Evolutionary conservation across 805 yeast genomes (phyloP), one percentile per base, ranked within the genome.

Genomic region (Schizosaccharomyces octosporus): DNA sequence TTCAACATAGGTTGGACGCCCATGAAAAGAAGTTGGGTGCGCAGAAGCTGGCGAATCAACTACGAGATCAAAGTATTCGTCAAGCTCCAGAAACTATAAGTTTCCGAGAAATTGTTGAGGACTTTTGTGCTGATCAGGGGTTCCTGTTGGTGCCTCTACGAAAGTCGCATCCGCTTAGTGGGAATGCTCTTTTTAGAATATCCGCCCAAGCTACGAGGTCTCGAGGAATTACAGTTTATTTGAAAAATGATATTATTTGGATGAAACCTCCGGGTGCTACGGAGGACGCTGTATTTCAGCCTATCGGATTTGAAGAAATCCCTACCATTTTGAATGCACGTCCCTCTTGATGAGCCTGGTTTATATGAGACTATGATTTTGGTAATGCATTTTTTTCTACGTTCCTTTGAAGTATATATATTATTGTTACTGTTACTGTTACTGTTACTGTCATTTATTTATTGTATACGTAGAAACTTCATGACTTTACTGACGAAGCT

Each of bases 201-300:
- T 68, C 74, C 4, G 66, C 68, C 32, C 66, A 71, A 59, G 64
- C 70, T 0, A 62, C 58, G 5, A 76, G 77, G 7, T 68, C 66
- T 29, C 69, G 65, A 4, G 73, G 75, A 0, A 15, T 75, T 48
- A 15, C 65, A 48, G 74, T 79, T 17, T 85, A 79, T 64, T 75
- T 85, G 5, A 77, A 78, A 43, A 81, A 82, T 57, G 89, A 87
- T 65, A 82, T 85, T 1, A 65, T 87, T 29, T 87, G 80, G 78
- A 67, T 79, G 17, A 69, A 71, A 45, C 27, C 51, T 45, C 15
- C 15, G 1, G 57, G 57, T 19, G n/a, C 31, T 21, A 19, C 57
- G 5, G 36, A 24, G n/a, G 57, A 51, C 15, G 27, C 57, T 21
- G 36, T 17, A 7, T 51, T 24, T 51, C 31, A 51, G 11, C 57